Conservation (phyloP, 768 basidiomycete species). For the Plicaturopsis crispa region DNA sequence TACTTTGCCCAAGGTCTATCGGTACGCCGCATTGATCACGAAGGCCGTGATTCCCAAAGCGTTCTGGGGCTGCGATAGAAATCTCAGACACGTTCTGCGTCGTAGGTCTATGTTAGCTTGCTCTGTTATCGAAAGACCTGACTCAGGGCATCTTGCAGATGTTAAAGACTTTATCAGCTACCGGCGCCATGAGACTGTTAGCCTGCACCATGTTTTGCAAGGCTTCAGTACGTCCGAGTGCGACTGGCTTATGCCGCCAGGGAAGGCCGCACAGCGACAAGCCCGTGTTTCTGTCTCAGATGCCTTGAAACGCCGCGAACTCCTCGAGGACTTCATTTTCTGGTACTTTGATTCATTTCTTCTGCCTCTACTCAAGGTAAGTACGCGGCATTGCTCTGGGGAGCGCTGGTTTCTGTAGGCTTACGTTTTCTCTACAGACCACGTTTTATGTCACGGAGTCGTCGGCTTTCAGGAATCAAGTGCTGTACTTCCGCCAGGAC, state of each 20-base stretch:
- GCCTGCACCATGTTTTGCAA: constrained; percentile 72
- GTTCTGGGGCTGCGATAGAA: constrained; percentile 73
- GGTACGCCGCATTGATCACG: constrained; percentile 57
- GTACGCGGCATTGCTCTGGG: too few relatives aligned
- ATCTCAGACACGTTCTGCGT: constrained; percentile 49
- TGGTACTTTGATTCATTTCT: constrained; percentile 93
- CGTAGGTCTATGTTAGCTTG: constrained; percentile 31
- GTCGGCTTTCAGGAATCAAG: constrained; percentile 70
- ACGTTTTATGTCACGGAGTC: constrained; percentile 94
- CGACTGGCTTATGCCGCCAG: constrained; percentile 63
- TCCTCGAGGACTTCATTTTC: constrained; percentile 83
- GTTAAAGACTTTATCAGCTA: constrained; percentile 65
- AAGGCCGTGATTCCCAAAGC: constrained; percentile 62
- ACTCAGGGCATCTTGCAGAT: constrained; percentile 32
- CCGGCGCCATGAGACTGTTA: constrained; percentile 76
- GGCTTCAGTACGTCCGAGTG: constrained; percentile 68
- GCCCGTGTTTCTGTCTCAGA: constrained; percentile 56
- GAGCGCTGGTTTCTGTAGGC: too few relatives aligned
- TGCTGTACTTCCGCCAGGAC: constrained; percentile 90
- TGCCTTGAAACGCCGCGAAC: constrained; percentile 64
- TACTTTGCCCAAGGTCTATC: constrained; percentile 46
- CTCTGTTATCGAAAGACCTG: not conserved
- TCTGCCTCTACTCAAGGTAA: constrained; percentile 68
- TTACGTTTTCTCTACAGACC: constrained; percentile 58
- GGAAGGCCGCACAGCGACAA: constrained; percentile 28